Conservation (phyloP, 257 asterid genomes). For the Capsicum pubescens region DNA sequence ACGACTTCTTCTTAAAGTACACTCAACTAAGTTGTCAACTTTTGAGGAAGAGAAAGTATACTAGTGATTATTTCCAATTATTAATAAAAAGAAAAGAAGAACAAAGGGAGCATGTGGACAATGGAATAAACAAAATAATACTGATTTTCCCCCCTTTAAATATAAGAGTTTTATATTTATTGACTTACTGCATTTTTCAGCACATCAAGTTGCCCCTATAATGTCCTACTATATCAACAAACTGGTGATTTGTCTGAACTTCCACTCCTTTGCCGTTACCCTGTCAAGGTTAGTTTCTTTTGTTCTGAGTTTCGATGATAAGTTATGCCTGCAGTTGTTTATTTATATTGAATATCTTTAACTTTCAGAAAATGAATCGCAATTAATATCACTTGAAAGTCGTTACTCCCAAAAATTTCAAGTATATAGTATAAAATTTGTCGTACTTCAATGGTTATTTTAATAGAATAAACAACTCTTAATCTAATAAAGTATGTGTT, state of each 20-base stretch:
- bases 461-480: background rate
- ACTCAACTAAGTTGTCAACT: background rate
- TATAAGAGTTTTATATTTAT: background rate
- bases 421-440: background rate
- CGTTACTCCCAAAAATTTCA: background rate
- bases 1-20: background rate
- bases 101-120: background rate
- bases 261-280: conserved; percentile 92
- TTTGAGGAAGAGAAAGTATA: background rate
- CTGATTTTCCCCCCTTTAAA: too few relatives aligned
- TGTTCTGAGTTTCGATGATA: background rate
- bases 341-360: background rate
- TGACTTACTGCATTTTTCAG: conserved; percentile 39
- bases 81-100: background rate
- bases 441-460: background rate
- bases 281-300: conserved; percentile 49
- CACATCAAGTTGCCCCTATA: conserved; percentile 48
- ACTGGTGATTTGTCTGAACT: conserved; percentile 77
- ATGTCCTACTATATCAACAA: conserved; percentile 48
- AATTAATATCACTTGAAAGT: background rate
- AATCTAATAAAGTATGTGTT: background rate
- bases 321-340: background rate
- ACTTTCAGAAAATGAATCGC: background rate
- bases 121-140: background rate
- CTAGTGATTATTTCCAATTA: background rate